Evolutionary conservation across 768 basidiomycete genomes (phyloP), one percentile per base, ranked within the genome.

Genomic region (Boletus sp.): DNA sequence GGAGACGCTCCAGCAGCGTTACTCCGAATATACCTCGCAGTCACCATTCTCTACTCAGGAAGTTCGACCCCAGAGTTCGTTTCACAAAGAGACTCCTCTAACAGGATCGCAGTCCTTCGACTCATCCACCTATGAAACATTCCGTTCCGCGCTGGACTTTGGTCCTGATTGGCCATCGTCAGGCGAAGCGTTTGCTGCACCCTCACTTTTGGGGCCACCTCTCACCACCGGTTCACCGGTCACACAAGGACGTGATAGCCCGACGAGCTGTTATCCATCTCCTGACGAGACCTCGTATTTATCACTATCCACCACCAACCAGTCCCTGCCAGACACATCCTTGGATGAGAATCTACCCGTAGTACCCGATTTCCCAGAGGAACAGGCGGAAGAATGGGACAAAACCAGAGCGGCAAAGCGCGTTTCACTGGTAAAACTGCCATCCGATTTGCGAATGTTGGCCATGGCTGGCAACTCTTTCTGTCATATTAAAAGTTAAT

Each of bases 361-460:
- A 23, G 75, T 74, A 30, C 69, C 68, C 17, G 83, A 85, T 63
- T 73, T 65, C 21, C 67, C 68, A 27, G 78, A 80, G 42, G 89
- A 92, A 67, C 78, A 86, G 69, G 90, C 92, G n/a, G 91, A 93
- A 67, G 86, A 87, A 48, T 94, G 92, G 92, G 77, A 90, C 70
- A 84, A 84, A 68, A 94, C 92, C 2, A 84, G 86, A 45, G 87
- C 85, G 34, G 90, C 89, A 14, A 88, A 90, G 61, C 85, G 91
- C 9, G 92, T 93, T 9, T 93, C 90, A 10, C 75, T 93, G 40
- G 87, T 92, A 41, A 79, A 81, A 54, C 69, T 92, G 25, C 90
- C 90, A 23, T 82, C 87, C 10, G 73, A 77, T 50, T 65, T 81
- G 53, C 69, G 71, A 48, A 60, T 72, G 47, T 58, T 61, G 10